phyloP scores from a whole-genome alignment of 176 grass and related monocot genomes.

The Zoysia japonica region DNA sequence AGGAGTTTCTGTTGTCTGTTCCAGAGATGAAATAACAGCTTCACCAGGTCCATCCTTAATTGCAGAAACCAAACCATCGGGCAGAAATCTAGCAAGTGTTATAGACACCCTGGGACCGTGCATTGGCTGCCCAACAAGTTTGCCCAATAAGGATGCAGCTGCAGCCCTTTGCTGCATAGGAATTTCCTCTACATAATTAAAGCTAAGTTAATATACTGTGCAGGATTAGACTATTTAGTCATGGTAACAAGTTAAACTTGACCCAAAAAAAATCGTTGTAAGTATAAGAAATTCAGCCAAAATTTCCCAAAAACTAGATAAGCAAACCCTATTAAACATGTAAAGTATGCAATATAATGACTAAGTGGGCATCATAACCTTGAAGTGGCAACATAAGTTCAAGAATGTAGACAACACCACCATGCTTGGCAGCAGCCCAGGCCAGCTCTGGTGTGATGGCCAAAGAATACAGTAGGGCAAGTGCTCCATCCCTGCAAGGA shows the following conservation, averaged over 20 bases:
- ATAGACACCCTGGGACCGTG: slow-evolving; percentile 97
- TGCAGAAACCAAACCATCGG: slow-evolving; percentile 88
- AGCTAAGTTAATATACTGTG: slow-evolving; percentile 36
- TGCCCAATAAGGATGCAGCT: slow-evolving; percentile 89
- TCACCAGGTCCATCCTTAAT: slow-evolving; percentile 98
- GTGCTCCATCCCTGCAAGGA: slow-evolving; percentile 81
- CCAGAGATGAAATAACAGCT: slow-evolving; percentile 79
- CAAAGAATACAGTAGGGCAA: slow-evolving; percentile 92
- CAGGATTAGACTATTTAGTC: neutral
- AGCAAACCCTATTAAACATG: slow-evolving; percentile 1
- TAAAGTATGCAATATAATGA: slow-evolving; percentile 4
- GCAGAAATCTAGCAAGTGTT: slow-evolving; percentile 89
- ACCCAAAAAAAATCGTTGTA: slow-evolving; percentile 8
- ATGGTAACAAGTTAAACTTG: slow-evolving; percentile 16
- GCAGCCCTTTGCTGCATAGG: slow-evolving; percentile 91
- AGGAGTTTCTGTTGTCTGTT: slow-evolving; percentile 98
- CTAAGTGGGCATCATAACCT: slow-evolving; percentile 41
- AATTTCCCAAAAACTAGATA: slow-evolving; percentile 15
- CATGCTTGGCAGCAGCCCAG: slow-evolving; percentile 97
- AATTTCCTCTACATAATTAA: slow-evolving; percentile 72
- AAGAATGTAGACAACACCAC: slow-evolving; percentile 97
- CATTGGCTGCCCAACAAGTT: slow-evolving; percentile 96
- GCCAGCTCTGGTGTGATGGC: slow-evolving; percentile 91
- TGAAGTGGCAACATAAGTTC: slow-evolving; percentile 93
- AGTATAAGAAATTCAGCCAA: slow-evolving; percentile 24